Evolutionary conservation across 1,284 basidiomycete genomes (phyloP), one percentile per base, ranked within the genome.

Genomic region (Apiotrichum gracile): DNA sequence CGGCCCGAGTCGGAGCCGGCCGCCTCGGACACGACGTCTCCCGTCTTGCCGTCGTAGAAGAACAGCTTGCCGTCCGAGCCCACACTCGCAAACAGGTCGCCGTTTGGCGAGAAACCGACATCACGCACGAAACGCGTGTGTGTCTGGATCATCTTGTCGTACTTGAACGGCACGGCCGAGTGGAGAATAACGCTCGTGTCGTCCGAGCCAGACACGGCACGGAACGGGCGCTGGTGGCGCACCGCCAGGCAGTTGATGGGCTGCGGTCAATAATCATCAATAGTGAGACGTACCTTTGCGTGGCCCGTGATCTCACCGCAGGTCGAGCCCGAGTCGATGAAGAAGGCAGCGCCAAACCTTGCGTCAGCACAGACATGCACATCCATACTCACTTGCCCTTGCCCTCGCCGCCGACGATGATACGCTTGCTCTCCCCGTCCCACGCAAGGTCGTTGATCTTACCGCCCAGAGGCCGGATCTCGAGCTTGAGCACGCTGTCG

Each of bases 101-200:
- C 92, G 31, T 85, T 85, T 0, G 86, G 84, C 0, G 91, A 81
- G 69, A 85, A 97, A 51, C 84, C 82, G 22, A 97, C 83, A 55
- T 97, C 90, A 72, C 97, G 91, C 5, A 98, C 90, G 70, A 97
- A 98, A 69, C 88, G 89, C 4, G 86, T 87, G 73, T 98, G 96
- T 0, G 86, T 88, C 67, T 83, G 85, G 72, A 93, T 87, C n/a
- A 84, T 84, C 80, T 87, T 92, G 69, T 87, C 83, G 63, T 85
- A 93, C 74, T 93, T 94, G 80, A 85, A 96, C 0, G 92, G 92
- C 0, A 84, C 84, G 14, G 88, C 91, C 80, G 69, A 62, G 47
- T 71, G 86, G 68, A 97, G 87, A 38, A 89, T 81, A 59, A 97
- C 86, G 25, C 81, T 77, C 34, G 79, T 80, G 67, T 97, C 91